Evolutionary conservation across 202 grass and related monocot genomes (phyloP).

Genomic region (Brachypodium distachyon): DNA sequence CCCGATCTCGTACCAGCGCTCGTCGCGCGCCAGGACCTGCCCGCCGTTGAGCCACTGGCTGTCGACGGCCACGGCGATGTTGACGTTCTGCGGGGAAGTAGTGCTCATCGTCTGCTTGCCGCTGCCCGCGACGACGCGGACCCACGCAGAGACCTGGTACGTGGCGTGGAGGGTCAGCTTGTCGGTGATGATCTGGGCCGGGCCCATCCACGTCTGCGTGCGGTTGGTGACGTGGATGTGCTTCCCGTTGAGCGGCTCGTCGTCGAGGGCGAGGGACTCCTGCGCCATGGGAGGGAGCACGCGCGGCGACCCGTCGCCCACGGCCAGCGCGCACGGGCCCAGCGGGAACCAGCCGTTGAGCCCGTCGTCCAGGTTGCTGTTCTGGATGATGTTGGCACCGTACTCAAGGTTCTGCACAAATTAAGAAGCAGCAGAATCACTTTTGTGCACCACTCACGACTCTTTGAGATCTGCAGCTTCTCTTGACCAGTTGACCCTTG

Average conservation of each 20-base stretch:
- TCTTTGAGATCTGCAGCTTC: neutral
- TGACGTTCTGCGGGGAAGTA: conserved; percentile 45
- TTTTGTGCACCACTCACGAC: neutral
- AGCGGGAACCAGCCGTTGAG: conserved; percentile 61
- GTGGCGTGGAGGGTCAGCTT: conserved; percentile 58
- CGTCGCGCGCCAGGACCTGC: conserved; percentile 48
- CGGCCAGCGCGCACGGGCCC: conserved; percentile 46
- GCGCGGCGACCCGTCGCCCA: conserved; percentile 51
- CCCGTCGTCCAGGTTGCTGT: conserved; percentile 58
- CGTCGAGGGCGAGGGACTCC: conserved; percentile 41
- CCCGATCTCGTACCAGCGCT: conserved; percentile 82
- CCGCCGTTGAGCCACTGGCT: conserved; percentile 81
- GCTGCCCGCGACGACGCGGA: conserved; percentile 59
- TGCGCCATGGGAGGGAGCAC: conserved; percentile 58
- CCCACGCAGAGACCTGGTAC: conserved; percentile 83
- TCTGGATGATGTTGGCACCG: conserved; percentile 75
- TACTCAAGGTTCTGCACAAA: conserved; percentile 54
- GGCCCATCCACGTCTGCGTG: conserved; percentile 88
- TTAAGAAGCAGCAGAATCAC: neutral
- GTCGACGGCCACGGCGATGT: conserved; percentile 50
- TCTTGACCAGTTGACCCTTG: neutral
- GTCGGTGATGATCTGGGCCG: conserved; percentile 65
- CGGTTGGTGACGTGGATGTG: conserved; percentile 69
- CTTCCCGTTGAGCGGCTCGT: conserved; percentile 58
- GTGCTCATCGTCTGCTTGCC: neutral